These are phyloP conservation scores for Nitzschia inconspicua DNA, from an alignment of 108 stramenopile genomes.

Conservation along the genomic window DNA sequence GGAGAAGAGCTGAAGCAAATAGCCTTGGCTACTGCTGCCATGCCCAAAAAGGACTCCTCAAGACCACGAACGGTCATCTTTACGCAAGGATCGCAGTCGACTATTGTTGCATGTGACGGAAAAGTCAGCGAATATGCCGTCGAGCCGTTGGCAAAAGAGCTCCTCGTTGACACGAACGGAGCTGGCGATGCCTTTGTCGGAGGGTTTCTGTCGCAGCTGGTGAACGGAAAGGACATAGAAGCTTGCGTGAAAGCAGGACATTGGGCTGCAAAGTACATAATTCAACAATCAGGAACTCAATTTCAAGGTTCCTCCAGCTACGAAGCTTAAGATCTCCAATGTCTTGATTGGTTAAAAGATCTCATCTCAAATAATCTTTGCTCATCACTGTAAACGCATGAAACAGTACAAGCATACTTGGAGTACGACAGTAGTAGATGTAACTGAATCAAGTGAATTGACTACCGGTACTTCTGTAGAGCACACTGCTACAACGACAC, in stretches of 20 bases:
- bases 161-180: slow-evolving; percentile 98
- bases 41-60: slow-evolving; percentile 84
- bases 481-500: no score
- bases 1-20: slow-evolving; percentile 90
- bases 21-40: slow-evolving; percentile 83
- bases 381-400: no score
- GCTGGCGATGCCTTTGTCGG: slow-evolving; percentile 99
- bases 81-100: slow-evolving; percentile 94
- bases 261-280: slow-evolving; percentile 93
- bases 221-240: slow-evolving; percentile 68
- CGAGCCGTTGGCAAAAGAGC: slow-evolving; percentile 75
- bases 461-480: no score
- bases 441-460: no score
- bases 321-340: no score
- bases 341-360: no score
- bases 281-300: slow-evolving; percentile 95
- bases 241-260: slow-evolving; percentile 97
- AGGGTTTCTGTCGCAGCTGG: slow-evolving; percentile 92
- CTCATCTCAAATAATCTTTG: no score
- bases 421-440: no score
- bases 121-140: slow-evolving; percentile 88
- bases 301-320: no score
- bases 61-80: slow-evolving; percentile 92
- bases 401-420: no score
- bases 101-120: slow-evolving; percentile 93